phyloP scores from a whole-genome alignment of 257 asterid genomes.

The Solanum piurae region DNA sequence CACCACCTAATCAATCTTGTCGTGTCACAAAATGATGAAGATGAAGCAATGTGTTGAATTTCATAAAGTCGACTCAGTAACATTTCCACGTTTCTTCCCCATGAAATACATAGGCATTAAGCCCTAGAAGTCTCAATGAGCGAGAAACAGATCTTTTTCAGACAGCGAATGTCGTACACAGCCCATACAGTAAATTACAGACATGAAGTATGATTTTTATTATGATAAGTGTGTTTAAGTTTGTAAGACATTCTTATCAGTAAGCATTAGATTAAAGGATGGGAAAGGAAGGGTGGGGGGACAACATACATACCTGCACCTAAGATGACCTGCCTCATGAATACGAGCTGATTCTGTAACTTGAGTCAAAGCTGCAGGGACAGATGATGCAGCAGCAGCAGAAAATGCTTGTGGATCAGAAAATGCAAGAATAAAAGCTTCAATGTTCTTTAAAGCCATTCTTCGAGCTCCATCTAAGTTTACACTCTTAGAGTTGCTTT shows the following conservation, averaged over 20 bases:
- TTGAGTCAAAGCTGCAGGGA: constrained; percentile 58
- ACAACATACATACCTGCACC: constrained; percentile 61
- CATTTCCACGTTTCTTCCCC: neutral
- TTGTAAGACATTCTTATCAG: neutral
- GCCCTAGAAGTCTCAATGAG: neutral
- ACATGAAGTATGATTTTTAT: neutral
- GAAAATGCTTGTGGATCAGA: constrained; percentile 60
- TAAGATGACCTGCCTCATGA: constrained; percentile 77
- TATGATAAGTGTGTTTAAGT: neutral
- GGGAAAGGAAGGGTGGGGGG: neutral
- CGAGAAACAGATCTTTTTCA: neutral
- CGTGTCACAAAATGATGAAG: neutral
- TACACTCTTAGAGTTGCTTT: constrained; percentile 47
- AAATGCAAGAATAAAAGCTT: constrained; percentile 51
- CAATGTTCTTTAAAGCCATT: constrained; percentile 58
- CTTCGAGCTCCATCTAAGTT: constrained; percentile 55
- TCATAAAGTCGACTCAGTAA: neutral
- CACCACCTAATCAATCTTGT: neutral
- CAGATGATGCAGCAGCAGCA: constrained; percentile 61
- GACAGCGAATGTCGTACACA: neutral
- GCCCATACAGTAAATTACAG: neutral
- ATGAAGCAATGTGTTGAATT: neutral
- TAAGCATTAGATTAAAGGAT: neutral
- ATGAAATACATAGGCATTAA: neutral
- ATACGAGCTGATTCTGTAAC: constrained; percentile 69